Evolutionary conservation across 768 basidiomycete genomes (phyloP).

Genomic region (Kwoniella shandongensis): DNA sequence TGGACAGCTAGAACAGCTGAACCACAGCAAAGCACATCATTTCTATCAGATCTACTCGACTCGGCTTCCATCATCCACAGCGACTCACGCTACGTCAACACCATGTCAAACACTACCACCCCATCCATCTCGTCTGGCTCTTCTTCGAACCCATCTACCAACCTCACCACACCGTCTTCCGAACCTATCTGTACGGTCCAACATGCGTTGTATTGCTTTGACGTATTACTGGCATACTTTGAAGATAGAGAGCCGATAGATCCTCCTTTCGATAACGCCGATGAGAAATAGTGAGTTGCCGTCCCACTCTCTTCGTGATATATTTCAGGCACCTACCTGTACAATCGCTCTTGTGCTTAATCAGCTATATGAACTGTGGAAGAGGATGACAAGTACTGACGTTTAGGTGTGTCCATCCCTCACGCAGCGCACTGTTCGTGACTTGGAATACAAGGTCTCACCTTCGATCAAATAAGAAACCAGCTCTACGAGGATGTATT

Average conservation of each 20-base stretch:
- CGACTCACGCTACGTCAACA: background rate
- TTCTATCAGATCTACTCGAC: too few relatives aligned
- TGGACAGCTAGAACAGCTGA: too few relatives aligned
- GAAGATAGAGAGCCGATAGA: conserved; percentile 61
- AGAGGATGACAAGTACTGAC: too few relatives aligned
- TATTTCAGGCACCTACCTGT: too few relatives aligned
- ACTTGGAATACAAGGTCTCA: conserved; percentile 83
- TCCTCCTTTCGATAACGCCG: conserved; percentile 61
- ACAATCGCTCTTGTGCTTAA: too few relatives aligned
- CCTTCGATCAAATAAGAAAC: conserved; percentile 55
- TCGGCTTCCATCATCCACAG: too few relatives aligned
- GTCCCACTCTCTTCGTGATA: too few relatives aligned
- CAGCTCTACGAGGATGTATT: conserved; percentile 81
- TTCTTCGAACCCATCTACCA: conserved; percentile 7
- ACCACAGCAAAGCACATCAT: too few relatives aligned
- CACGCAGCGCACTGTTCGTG: conserved; percentile 94
- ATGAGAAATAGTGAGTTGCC: conserved; percentile 72
- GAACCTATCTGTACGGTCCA: conserved; percentile 28
- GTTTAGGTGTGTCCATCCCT: too few relatives aligned
- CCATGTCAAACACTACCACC: conserved; percentile 4
- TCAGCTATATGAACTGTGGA: too few relatives aligned
- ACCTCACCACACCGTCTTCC: background rate
- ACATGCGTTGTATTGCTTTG: conserved; percentile 56
- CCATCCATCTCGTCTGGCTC: conserved; percentile 2
- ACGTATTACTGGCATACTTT: conserved; percentile 52